Conservation (phyloP, 2,329 filamentous ascomycete genomes). For the Emergomyces orientalis region DNA sequence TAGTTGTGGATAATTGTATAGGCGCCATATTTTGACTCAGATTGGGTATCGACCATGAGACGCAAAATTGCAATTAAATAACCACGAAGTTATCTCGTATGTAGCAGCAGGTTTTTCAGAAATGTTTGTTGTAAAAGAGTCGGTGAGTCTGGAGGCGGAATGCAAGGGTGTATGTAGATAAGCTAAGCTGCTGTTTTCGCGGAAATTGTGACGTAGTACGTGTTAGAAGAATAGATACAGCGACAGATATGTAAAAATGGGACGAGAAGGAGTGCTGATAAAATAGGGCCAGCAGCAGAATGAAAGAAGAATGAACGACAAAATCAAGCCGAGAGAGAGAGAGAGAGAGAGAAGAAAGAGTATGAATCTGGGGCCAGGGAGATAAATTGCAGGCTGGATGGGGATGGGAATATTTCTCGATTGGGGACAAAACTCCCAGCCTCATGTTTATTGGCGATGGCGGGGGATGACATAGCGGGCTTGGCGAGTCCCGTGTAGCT, state of each 20-base stretch:
- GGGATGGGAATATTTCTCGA: not conserved
- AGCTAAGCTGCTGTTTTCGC: not conserved
- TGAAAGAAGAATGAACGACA: not conserved
- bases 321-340: not conserved
- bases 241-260: not conserved
- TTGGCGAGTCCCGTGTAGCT: slow-evolving; percentile 5
- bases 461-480: slow-evolving; percentile 14
- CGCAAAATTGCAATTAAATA: not conserved
- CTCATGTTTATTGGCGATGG: slow-evolving; percentile 12
- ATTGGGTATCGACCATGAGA: not conserved
- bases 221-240: no score
- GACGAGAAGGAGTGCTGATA: not conserved
- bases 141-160: not conserved
- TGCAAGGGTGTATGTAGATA: not conserved
- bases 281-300: not conserved
- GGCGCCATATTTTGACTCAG: not conserved
- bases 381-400: not conserved
- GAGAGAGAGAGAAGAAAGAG: not conserved
- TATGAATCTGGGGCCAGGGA: not conserved
- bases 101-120: not conserved
- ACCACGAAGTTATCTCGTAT: not conserved
- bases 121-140: not conserved
- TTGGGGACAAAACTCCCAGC: not conserved
- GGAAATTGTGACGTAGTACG: not conserved
- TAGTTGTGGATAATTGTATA: not conserved